Evolutionary conservation across 345 rosid genomes (phyloP).

Genomic region (Durio zibethinus): DNA sequence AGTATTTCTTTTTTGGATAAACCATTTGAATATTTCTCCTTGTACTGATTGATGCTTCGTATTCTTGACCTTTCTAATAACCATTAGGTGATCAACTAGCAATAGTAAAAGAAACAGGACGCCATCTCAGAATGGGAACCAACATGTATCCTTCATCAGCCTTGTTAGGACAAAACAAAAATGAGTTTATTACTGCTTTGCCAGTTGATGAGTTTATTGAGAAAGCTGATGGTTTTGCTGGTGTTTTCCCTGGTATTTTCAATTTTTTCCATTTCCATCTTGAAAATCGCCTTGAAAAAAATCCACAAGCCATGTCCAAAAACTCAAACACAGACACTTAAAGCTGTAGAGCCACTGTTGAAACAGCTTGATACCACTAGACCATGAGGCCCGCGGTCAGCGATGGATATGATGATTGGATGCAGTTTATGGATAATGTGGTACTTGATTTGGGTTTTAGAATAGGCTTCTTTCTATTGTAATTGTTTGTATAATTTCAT

Average conservation of each 20-base stretch:
- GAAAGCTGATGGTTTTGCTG: conserved; percentile 67
- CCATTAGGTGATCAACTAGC: conserved; percentile 59
- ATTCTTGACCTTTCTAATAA: background rate
- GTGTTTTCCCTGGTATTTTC: conserved; percentile 62
- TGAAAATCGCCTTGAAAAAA: background rate
- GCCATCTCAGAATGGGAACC: conserved; percentile 67
- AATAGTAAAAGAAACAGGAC: conserved; percentile 68
- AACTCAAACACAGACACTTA: background rate
- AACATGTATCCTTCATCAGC: conserved; percentile 69
- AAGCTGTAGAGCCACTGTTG: background rate
- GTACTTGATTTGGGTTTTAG: background rate
- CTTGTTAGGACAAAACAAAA: conserved; percentile 58
- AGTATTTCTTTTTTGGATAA: no score
- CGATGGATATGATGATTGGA: background rate
- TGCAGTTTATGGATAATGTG: background rate
- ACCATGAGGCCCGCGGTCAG: background rate
- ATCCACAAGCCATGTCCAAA: background rate
- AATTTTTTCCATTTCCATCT: background rate
- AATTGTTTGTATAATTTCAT: background rate
- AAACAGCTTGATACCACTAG: background rate
- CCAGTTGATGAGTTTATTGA: conserved; percentile 61
- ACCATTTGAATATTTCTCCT: no score
- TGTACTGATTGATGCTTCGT: background rate
- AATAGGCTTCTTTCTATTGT: background rate
- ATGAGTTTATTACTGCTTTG: conserved; percentile 51